Conservation (phyloP, 2,329 filamentous ascomycete genomes). For the Proliferodiscus dingleyae region DNA sequence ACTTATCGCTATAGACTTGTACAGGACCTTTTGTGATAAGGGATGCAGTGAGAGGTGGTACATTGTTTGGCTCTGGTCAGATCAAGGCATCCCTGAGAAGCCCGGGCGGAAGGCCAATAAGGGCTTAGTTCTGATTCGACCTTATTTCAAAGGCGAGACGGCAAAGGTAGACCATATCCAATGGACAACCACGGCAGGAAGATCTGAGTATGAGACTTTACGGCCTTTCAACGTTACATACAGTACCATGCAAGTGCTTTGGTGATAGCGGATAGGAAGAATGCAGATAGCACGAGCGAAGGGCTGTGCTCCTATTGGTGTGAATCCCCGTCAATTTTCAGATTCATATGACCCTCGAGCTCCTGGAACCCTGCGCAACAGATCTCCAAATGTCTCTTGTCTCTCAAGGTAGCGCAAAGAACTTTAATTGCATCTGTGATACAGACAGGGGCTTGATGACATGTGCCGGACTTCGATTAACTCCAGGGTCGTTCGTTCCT, state of each 20-base stretch:
- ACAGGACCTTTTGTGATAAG: not conserved
- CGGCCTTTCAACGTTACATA: not conserved
- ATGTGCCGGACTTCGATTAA: too few relatives aligned
- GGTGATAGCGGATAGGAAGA: not conserved
- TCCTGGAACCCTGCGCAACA: not conserved
- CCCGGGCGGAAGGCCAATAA: too few relatives aligned
- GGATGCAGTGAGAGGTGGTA: not conserved
- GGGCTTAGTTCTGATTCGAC: too few relatives aligned
- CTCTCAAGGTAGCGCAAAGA: too few relatives aligned
- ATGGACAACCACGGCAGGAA: not conserved
- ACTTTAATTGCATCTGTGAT: too few relatives aligned
- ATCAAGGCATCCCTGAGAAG: too few relatives aligned
- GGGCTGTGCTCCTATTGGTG: not conserved
- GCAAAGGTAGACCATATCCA: not conserved
- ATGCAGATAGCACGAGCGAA: not conserved
- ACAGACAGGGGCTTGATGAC: too few relatives aligned
- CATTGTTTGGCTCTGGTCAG: too few relatives aligned
- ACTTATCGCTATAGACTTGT: not conserved
- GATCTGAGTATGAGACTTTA: not conserved
- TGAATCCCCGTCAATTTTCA: too few relatives aligned
- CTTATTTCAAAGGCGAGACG: not conserved
- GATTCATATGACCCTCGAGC: not conserved
- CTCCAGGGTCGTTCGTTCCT: too few relatives aligned
- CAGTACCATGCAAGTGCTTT: not conserved
- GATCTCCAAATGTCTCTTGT: not conserved